Evolutionary conservation across 2,329 filamentous ascomycete species (phyloP).

Genomic region (Colletotrichum abscissum): DNA sequence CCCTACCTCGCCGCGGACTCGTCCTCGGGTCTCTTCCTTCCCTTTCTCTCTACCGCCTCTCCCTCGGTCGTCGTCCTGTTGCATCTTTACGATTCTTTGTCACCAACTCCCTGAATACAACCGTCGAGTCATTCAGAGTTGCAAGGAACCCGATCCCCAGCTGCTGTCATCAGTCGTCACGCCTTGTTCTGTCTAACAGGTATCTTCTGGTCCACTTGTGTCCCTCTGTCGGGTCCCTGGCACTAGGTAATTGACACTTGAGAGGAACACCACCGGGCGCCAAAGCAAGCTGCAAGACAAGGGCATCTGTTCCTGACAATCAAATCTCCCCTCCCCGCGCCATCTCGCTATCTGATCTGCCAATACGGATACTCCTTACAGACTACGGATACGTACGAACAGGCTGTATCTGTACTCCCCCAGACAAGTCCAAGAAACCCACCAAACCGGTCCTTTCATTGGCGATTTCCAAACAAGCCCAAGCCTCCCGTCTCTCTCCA

Average conservation of each 20-base stretch:
- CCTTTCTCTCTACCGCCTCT: conserved; percentile 21
- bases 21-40: neutral
- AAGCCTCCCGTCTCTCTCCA: neutral
- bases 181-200: neutral
- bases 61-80: conserved; percentile 31
- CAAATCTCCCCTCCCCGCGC: neutral
- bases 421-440: neutral
- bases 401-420: neutral
- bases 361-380: neutral
- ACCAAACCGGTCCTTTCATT: conserved; percentile 10
- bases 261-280: conserved; percentile 13
- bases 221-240: neutral
- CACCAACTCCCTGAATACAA: conserved; percentile 11
- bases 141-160: conserved; percentile 4
- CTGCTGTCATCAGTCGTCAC: neutral
- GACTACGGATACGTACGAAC: neutral
- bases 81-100: conserved; percentile 8
- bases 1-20: conserved; percentile 9
- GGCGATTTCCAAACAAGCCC: conserved; percentile 9
- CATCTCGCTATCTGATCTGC: neutral
- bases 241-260: conserved; percentile 10
- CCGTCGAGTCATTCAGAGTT: conserved; percentile 28
- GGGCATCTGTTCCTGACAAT: conserved; percentile 4
- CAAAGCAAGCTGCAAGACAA: neutral
- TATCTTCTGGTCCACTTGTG: conserved; percentile 2